Conservation (phyloP, 2,329 filamentous ascomycete species). For the Aspergillus quadrilineatus region DNA sequence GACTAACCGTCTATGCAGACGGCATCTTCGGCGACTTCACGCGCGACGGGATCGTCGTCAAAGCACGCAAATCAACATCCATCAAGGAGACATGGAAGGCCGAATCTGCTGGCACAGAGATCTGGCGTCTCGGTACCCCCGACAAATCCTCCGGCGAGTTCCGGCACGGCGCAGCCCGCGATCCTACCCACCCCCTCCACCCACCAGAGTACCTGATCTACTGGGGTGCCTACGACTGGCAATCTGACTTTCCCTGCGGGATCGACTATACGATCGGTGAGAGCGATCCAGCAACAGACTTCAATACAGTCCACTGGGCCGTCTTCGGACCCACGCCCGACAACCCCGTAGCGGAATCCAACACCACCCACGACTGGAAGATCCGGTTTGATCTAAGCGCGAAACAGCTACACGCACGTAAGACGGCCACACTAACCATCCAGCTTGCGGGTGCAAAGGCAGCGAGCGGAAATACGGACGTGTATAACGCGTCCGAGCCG, state of each 20-base stretch:
- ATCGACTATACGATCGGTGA: conserved; percentile 59
- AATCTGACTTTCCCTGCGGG: conserved; percentile 58
- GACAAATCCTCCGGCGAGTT: conserved; percentile 63
- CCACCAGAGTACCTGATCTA: conserved; percentile 62
- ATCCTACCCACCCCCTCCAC: conserved; percentile 50
- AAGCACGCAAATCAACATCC: conserved; percentile 42
- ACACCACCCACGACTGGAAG: conserved; percentile 58
- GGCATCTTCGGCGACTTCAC: conserved; percentile 61
- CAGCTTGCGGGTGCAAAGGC: conserved; percentile 65
- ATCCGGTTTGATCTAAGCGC: conserved; percentile 52
- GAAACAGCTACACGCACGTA: conserved; percentile 43
- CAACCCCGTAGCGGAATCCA: conserved; percentile 43
- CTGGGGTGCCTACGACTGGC: conserved; percentile 61
- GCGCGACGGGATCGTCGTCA: conserved; percentile 52
- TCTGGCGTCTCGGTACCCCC: conserved; percentile 63
- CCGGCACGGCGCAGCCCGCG: conserved; percentile 55
- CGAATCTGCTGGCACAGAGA: conserved; percentile 57
- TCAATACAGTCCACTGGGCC: conserved; percentile 67
- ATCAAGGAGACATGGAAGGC: conserved; percentile 50
- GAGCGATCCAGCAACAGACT: conserved; percentile 49
- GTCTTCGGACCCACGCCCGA: conserved; percentile 53
- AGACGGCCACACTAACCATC: conserved; percentile 59
- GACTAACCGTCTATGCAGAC: conserved; percentile 63
- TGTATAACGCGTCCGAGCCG: conserved; percentile 54
- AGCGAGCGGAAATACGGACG: conserved; percentile 61